A percentile compares a stretch with the other conserved stretches of the same genome.
phyloP scores from a whole-genome alignment of 768 basidiomycete species.

The Suillus hirtellus region DNA sequence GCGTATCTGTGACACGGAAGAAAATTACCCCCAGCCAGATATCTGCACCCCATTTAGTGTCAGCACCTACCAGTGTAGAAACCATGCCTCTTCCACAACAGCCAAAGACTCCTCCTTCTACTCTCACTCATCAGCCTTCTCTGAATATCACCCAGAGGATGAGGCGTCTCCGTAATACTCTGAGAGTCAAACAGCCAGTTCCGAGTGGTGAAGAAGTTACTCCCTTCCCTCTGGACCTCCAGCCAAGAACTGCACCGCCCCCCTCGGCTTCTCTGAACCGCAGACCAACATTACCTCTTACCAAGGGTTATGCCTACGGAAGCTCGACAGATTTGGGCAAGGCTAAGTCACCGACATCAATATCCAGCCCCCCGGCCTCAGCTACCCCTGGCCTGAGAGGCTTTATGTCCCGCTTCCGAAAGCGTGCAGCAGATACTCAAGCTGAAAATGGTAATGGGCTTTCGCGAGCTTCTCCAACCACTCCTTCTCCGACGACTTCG shows the following conservation, averaged over 20 bases:
- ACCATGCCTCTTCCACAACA: slow-evolving; percentile 54
- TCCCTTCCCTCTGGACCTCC: slow-evolving; percentile 43
- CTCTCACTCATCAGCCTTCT: slow-evolving; percentile 40
- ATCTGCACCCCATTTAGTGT: slow-evolving; percentile 63
- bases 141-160: slow-evolving; percentile 67
- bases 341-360: slow-evolving; percentile 53
- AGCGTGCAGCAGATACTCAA: slow-evolving; percentile 29
- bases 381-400: slow-evolving; percentile 75
- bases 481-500: slow-evolving; percentile 36
- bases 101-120: slow-evolving; percentile 31
- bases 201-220: slow-evolving; percentile 52
- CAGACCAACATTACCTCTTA: slow-evolving; percentile 50
- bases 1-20: slow-evolving; percentile 49
- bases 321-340: slow-evolving; percentile 50
- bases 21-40: slow-evolving; percentile 65
- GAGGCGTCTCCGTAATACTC: slow-evolving; percentile 67
- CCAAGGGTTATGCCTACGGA: slow-evolving; percentile 35
- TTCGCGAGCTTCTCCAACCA: slow-evolving; percentile 33
- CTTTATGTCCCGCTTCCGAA: slow-evolving; percentile 78
- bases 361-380: slow-evolving; percentile 66
- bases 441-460: slow-evolving; percentile 33
- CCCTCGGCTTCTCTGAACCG: slow-evolving; percentile 39
- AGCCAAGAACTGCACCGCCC: slow-evolving; percentile 32
- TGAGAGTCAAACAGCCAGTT: slow-evolving; percentile 54
- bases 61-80: slow-evolving; percentile 68